Evolutionary conservation across 331 rosid species (phyloP).

Genomic region (Acacia concinna): DNA sequence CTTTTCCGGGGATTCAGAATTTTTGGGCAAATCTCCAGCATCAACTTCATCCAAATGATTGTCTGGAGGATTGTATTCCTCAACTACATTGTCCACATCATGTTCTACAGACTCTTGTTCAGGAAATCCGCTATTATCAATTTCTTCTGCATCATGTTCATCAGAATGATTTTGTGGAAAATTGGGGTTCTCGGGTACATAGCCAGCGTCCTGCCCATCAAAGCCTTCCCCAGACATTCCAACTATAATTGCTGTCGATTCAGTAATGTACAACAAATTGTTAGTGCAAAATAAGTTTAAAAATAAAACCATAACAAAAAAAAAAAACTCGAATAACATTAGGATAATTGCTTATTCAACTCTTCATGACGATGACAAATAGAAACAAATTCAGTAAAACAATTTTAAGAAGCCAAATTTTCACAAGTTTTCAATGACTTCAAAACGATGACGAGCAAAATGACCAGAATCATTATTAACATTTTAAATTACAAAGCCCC

Average conservation of each 20-base stretch:
- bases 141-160: slow-evolving; percentile 42
- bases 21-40: slow-evolving; percentile 28
- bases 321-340: background rate
- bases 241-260: slow-evolving; percentile 9
- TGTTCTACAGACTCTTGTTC: slow-evolving; percentile 42
- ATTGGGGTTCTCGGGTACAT: slow-evolving; percentile 45
- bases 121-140: slow-evolving; percentile 37
- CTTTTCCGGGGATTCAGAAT: slow-evolving; percentile 26
- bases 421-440: background rate
- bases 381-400: background rate
- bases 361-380: background rate
- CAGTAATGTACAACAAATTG: slow-evolving; percentile 4
- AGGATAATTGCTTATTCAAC: background rate
- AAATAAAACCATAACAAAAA: background rate
- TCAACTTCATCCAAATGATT: slow-evolving; percentile 37
- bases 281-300: slow-evolving; percentile 1
- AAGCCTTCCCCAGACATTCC: slow-evolving; percentile 48
- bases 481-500: background rate
- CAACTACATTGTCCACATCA: slow-evolving; percentile 33
- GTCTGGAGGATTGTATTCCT: slow-evolving; percentile 31
- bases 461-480: background rate
- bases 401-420: slow-evolving; percentile 1
- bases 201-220: slow-evolving; percentile 49
- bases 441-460: background rate
- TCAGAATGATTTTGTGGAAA: slow-evolving; percentile 39